Percentiles rank a stretch among this genome's conserved stretches.
Evolutionary conservation across 768 basidiomycete species (phyloP).

Genomic region (Xerocomellus chrysenteron): DNA sequence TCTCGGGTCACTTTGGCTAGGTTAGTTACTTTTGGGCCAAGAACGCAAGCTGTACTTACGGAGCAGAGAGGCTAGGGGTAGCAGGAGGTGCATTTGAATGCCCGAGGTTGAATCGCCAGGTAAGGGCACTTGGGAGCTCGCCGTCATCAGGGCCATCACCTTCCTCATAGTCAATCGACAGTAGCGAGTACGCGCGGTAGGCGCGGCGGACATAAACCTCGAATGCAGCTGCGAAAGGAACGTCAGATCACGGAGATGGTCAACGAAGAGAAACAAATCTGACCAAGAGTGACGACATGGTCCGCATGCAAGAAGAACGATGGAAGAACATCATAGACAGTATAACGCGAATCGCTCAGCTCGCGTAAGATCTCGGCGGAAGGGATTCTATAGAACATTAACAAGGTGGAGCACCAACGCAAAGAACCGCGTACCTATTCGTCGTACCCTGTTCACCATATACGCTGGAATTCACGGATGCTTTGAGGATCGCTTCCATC

Average conservation of each 20-base stretch:
- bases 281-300: constrained; percentile 79
- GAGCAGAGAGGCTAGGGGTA: constrained; percentile 62
- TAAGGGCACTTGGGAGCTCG: constrained; percentile 75
- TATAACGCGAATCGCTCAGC: constrained; percentile 93
- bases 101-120: constrained; percentile 95
- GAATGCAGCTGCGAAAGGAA: constrained; percentile 64
- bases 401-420: neutral
- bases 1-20: constrained; percentile 49
- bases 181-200: constrained; percentile 88
- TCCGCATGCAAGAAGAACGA: constrained; percentile 92
- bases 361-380: constrained; percentile 87
- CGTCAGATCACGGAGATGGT: neutral
- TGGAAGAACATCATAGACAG: constrained; percentile 95
- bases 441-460: constrained; percentile 81
- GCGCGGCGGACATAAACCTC: constrained; percentile 96
- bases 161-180: constrained; percentile 94
- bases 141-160: constrained; percentile 84
- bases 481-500: constrained; percentile 91
- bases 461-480: constrained; percentile 80
- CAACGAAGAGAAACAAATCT: constrained; percentile 24
- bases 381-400: constrained; percentile 56
- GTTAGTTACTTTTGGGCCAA: constrained; percentile 3
- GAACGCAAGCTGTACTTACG: constrained; percentile 19
- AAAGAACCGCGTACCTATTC: constrained; percentile 46
- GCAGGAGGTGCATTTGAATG: constrained; percentile 83